Evolutionary conservation across 352 stramenopile species (phyloP), one percentile per base, ranked within the genome.

Genomic region (Pythium phragmiticola): DNA sequence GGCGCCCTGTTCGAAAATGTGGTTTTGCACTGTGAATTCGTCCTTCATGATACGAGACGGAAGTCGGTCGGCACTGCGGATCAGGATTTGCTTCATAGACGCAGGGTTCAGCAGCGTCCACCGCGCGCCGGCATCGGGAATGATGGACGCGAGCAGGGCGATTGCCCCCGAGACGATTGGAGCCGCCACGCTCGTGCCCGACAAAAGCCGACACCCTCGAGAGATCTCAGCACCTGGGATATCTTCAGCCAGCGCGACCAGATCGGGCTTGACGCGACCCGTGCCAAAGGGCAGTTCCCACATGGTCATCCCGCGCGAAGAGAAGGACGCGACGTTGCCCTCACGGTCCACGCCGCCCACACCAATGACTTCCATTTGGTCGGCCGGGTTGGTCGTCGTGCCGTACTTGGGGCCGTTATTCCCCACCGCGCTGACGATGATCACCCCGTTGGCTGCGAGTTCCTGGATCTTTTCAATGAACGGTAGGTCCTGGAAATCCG

Each of bases 401-500:
- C 89, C 89, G 49, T 93, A 95, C 60, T 89, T 77, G 14, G 89
- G 89, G 2, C 89, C 89, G 56, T 85, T 82, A 60, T 96, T 97
- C 4, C 88, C 89, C 2, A 95, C 86, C 19, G 89, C 87, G 43
- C 76, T 37, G 68, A 89, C 84, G 42, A 96, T 63, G 48, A 93
- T 88, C 34, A 97, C 72, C 0, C 83, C 82, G 63, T 94, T 87
- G 7, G 86, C 86, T 0, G 74, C 73, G 46, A 93, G 68, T 57
- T 97, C 87, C 48, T 87, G 72, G 47, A 96, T 80, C 73, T 96
- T 96, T 26, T 96, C 86, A n/a, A 94, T 76, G 61, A 96, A 96
- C 34, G 89, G 89, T 16, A 80, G 52, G 54, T 96, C 88, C n/a
- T 76, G 75, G 42, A 95, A 95, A 42, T 95, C 89, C 9, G 88